Evolutionary conservation across 495 filamentous ascomycete genomes (phyloP).

Genomic region (Aspergillus bertholletiae): DNA sequence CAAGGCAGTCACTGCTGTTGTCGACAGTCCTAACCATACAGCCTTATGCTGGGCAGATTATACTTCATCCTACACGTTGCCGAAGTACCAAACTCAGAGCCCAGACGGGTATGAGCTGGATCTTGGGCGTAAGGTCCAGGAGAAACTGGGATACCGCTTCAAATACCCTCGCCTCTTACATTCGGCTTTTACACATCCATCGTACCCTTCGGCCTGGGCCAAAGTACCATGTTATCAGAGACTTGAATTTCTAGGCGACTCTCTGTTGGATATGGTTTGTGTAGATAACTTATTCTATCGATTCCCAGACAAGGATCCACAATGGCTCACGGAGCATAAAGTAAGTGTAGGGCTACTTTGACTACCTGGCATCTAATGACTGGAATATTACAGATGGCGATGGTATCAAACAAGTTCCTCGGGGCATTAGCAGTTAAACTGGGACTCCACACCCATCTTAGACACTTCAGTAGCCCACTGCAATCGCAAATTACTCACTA

Average conservation of each 20-base stretch:
- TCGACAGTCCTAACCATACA: slow-evolving; percentile 62
- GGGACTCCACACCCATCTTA: slow-evolving; percentile 71
- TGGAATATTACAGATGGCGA: slow-evolving; percentile 64
- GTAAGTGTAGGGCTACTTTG: slow-evolving; percentile 22
- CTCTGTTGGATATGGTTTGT: slow-evolving; percentile 83
- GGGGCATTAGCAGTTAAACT: slow-evolving; percentile 76
- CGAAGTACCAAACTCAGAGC: slow-evolving; percentile 63
- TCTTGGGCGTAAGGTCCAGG: slow-evolving; percentile 60
- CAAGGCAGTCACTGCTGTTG: slow-evolving; percentile 74
- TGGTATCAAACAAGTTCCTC: slow-evolving; percentile 96
- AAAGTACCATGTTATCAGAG: slow-evolving; percentile 85
- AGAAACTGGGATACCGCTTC: slow-evolving; percentile 77
- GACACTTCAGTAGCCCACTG: slow-evolving; percentile 54
- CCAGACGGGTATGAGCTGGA: slow-evolving; percentile 52
- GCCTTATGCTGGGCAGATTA: slow-evolving; percentile 71
- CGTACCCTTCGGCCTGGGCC: slow-evolving; percentile 67
- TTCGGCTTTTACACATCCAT: slow-evolving; percentile 87
- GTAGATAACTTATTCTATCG: slow-evolving; percentile 75
- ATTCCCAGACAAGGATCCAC: slow-evolving; percentile 78
- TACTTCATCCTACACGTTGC: slow-evolving; percentile 63
- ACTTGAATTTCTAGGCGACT: slow-evolving; percentile 90
- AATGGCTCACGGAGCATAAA: slow-evolving; percentile 98
- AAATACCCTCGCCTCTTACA: slow-evolving; percentile 69
- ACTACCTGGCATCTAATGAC: slow-evolving; percentile 5
- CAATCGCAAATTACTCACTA: slow-evolving; percentile 66